phyloP scores from a whole-genome alignment of 257 asterid genomes.

The Solanum sejunctum region DNA sequence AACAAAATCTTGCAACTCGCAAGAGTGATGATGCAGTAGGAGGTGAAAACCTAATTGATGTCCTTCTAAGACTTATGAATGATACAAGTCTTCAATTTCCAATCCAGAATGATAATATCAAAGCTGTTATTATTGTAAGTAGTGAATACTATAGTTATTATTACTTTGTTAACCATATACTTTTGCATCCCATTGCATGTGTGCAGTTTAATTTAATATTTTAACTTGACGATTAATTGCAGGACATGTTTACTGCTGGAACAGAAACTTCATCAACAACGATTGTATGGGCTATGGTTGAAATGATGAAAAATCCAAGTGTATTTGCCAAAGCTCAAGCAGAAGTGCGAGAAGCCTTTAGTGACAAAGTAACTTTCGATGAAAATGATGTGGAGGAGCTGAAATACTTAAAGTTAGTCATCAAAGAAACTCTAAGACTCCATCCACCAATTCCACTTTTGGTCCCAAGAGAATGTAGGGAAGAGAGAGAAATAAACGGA shows the following conservation, averaged over 20 bases:
- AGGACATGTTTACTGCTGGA: not conserved
- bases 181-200: too few species aligned
- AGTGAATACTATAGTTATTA: not conserved
- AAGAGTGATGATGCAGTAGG: not conserved
- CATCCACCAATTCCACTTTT: not conserved
- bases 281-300: not conserved
- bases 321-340: not conserved
- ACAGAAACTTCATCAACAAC: not conserved
- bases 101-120: not conserved
- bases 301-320: not conserved
- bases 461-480: not conserved
- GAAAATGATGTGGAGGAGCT: not conserved
- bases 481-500: not conserved
- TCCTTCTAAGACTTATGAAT: not conserved
- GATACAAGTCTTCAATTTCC: not conserved
- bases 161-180: too few species aligned
- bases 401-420: not conserved
- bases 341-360: not conserved
- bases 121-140: not conserved
- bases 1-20: not conserved
- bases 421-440: not conserved
- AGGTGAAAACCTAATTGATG: conserved; percentile 1
- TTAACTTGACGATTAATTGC: not conserved
- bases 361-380: not conserved
- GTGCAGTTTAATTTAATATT: not conserved